Evolutionary conservation across 169 alveolate genomes (phyloP).

Genomic region (Eimeria maxima): DNA sequence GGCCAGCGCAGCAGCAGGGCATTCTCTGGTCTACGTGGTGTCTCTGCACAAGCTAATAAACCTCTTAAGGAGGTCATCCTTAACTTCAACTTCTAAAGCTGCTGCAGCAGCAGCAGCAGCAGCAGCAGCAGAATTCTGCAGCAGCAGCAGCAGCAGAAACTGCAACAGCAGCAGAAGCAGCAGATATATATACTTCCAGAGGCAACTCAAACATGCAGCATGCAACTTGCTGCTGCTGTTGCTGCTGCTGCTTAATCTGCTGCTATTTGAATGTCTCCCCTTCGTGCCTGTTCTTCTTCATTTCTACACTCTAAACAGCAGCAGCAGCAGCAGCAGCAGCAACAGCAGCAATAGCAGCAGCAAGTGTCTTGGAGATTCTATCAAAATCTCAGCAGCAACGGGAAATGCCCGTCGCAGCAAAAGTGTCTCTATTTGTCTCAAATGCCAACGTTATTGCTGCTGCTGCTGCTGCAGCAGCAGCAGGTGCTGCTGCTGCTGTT

Average conservation of each 20-base stretch:
- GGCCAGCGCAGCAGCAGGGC: slow-evolving; percentile 23
- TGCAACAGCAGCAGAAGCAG: not conserved
- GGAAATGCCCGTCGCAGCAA: not conserved
- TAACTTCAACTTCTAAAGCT: not conserved
- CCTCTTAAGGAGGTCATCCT: not conserved
- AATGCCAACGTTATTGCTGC: not conserved
- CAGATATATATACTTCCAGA: not conserved
- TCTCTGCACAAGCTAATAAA: not conserved
- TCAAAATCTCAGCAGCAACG: not conserved
- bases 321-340: slow-evolving; percentile 1
- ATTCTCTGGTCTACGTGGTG: slow-evolving; percentile 3
- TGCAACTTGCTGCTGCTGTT: slow-evolving; percentile 2
- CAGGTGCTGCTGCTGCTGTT: slow-evolving; percentile 3
- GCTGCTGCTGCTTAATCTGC: not conserved
- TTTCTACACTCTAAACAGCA: not conserved
- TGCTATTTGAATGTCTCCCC: not conserved
- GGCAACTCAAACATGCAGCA: not conserved
- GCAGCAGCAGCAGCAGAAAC: not conserved
- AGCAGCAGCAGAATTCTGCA: not conserved
- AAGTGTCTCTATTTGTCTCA: not conserved
- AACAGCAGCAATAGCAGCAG: not conserved
- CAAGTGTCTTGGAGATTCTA: not conserved
- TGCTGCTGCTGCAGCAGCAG: not conserved
- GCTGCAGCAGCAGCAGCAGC: slow-evolving; percentile 15
- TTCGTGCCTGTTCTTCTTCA: not conserved